Percentiles rank a stretch among this genome's conserved stretches.
These are phyloP conservation scores for Cryphonectria parasitica DNA, from an alignment of 2,329 filamentous ascomycete species.

Conservation along the genomic window DNA sequence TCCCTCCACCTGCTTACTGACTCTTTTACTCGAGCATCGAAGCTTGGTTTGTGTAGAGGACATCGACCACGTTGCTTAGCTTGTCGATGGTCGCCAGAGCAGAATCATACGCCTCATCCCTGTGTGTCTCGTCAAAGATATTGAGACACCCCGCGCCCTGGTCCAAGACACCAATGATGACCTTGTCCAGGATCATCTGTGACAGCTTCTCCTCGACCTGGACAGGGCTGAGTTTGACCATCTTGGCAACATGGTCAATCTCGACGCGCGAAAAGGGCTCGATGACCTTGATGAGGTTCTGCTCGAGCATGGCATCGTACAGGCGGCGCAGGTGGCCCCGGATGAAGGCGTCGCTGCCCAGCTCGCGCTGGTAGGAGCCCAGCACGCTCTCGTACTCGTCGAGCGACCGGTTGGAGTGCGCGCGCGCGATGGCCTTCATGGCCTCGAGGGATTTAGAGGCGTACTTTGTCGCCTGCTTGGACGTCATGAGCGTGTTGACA, in stretches of 20 bases:
- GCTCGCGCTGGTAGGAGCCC: constrained; percentile 87
- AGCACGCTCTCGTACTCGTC: constrained; percentile 97
- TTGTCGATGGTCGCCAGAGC: constrained; percentile 95
- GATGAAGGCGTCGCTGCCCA: constrained; percentile 94
- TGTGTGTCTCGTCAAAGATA: constrained; percentile 92
- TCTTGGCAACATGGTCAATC: constrained; percentile 94
- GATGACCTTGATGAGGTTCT: constrained; percentile 99
- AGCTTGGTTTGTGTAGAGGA: constrained; percentile 96
- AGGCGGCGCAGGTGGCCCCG: constrained; percentile 93
- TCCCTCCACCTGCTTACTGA: constrained; percentile 53
- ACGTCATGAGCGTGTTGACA: constrained; percentile 90
- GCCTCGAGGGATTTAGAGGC: constrained; percentile 94
- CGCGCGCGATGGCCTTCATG: constrained; percentile 97
- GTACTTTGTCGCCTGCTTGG: constrained; percentile 96
- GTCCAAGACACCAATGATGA: constrained; percentile 95
- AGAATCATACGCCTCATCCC: constrained; percentile 92
- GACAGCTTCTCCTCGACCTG: constrained; percentile 98
- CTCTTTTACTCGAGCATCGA: constrained; percentile 80
- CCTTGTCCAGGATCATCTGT: constrained; percentile 99
- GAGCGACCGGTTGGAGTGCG: constrained; percentile 91
- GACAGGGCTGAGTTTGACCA: constrained; percentile 93
- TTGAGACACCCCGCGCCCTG: constrained; percentile 98
- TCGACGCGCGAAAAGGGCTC: constrained; percentile 98
- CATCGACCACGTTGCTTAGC: constrained; percentile 95
- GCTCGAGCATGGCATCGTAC: constrained; percentile 98